Evolutionary conservation across 2,329 filamentous ascomycete species (phyloP), one percentile per base, ranked within the genome.

Genomic region (Ophiocordyceps camponoti-rufipedis): DNA sequence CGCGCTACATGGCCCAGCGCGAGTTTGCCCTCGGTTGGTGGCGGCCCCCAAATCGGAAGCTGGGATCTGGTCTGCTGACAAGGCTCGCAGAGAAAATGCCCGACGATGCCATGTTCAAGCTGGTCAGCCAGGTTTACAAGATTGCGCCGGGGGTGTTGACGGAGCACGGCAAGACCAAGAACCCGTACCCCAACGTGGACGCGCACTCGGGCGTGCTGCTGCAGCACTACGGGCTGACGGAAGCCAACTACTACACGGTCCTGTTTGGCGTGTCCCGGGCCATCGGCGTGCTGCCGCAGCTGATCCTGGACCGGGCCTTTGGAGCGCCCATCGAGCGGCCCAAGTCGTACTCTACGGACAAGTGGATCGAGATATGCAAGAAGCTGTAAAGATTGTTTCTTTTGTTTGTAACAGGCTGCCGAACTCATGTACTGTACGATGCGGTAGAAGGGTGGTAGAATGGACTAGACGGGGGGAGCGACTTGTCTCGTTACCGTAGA

Each of bases 81-180:
- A 47, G 4, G 44, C 47, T 18, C 45, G 52, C 52, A 66, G 64
- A 85, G 73, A 85, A 95, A 66, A 80, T 95, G 65, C 85, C 89
- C 62, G 77, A 94, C 61, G 91, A 96, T 77, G 88, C 89, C 60
- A 93, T 98, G 88, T 98, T 95, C 85, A 87, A 98, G 80, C 85
- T 98, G 56, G 91, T 98, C 72, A 93, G 85, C 78, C 91, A 98
- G 75, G 91, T 98, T 58, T 98, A 96, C 85, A 98, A 98, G 85
- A 96, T 98, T 59, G 91, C 91, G 53, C 91, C 91, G 53, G 84
- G 82, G 61, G 91, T 98, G 59, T 76, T 98, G 65, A 98, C 91
- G 55, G 87, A 98, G 81, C 91, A 98, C 75, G 91, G 91, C 73
- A 98, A 98, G 85, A 96, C 89, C 76, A 96, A 96, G 85, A 95